A percentile compares a stretch with the other conserved stretches of the same genome.
These are phyloP conservation scores for Chrysophaeum taylorii DNA, from an alignment of 352 stramenopile species.

Conservation along the genomic window DNA sequence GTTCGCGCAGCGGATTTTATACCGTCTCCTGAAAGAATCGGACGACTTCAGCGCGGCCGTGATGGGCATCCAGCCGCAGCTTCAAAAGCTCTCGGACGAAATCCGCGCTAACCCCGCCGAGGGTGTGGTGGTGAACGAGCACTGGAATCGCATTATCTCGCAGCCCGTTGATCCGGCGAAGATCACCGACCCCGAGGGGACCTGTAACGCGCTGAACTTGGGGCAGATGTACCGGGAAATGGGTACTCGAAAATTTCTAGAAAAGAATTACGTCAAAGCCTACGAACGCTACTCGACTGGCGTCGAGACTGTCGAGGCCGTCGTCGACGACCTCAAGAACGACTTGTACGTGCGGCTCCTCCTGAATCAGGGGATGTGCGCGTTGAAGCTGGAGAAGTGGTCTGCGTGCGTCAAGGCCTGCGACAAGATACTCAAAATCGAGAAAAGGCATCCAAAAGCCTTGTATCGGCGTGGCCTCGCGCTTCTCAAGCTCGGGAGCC, in stretches of 20 bases:
- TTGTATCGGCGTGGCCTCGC: neutral
- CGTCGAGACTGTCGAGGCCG: neutral
- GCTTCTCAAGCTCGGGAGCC: neutral
- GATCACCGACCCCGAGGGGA: neutral
- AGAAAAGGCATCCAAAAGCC: neutral
- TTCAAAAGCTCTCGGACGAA: neutral
- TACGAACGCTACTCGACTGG: neutral
- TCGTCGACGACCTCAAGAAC: neutral
- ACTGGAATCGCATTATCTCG: neutral
- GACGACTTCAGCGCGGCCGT: neutral
- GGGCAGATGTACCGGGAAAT: neutral
- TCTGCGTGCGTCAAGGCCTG: neutral
- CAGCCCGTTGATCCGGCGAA: too few relatives aligned
- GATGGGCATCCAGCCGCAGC: neutral
- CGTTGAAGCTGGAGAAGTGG: conserved; percentile 6
- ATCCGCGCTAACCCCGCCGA: neutral
- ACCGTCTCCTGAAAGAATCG: neutral
- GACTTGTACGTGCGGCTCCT: neutral
- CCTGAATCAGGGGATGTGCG: neutral
- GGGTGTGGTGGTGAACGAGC: neutral
- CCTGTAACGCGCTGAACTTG: neutral
- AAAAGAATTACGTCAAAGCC: neutral
- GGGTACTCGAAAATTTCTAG: neutral
- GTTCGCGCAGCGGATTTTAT: neutral
- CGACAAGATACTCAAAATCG: neutral